Conservation (phyloP, 768 basidiomycete genomes). For the Porphyrellus cyaneotinctus region DNA sequence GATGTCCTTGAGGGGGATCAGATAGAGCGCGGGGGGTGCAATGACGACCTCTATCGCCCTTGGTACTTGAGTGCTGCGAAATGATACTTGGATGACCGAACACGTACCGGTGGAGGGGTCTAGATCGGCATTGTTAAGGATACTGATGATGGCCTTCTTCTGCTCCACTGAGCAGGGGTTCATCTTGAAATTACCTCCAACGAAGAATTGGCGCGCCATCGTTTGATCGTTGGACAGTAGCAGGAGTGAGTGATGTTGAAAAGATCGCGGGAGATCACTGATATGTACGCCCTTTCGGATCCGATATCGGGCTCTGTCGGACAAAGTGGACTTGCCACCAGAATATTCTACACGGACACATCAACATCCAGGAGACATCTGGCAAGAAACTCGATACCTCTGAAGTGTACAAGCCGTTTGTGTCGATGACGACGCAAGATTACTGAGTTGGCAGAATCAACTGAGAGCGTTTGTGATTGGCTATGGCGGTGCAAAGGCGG, state of each 20-base stretch:
- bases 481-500: not conserved
- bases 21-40: constrained; percentile 86
- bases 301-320: constrained; percentile 3
- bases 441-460: too few relatives aligned
- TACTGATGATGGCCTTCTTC: constrained; percentile 60
- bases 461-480: too few relatives aligned
- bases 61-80: constrained; percentile 9
- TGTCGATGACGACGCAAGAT: too few relatives aligned
- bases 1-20: constrained; percentile 63
- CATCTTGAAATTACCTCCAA: constrained; percentile 99
- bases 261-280: not conserved
- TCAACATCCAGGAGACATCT: too few relatives aligned
- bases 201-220: constrained; percentile 87
- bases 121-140: constrained; percentile 75
- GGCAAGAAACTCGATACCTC: too few relatives aligned
- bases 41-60: constrained; percentile 77
- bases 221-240: not conserved
- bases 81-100: not conserved
- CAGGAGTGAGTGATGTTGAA: not conserved
- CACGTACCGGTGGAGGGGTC: constrained; percentile 70
- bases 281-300: not conserved
- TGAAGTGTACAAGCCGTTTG: too few relatives aligned
- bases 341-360: too few relatives aligned
- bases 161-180: constrained; percentile 69
- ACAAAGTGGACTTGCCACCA: too few relatives aligned